Evolutionary conservation across 108 stramenopile species (phyloP).

Genomic region (Skeletonema grethae): DNA sequence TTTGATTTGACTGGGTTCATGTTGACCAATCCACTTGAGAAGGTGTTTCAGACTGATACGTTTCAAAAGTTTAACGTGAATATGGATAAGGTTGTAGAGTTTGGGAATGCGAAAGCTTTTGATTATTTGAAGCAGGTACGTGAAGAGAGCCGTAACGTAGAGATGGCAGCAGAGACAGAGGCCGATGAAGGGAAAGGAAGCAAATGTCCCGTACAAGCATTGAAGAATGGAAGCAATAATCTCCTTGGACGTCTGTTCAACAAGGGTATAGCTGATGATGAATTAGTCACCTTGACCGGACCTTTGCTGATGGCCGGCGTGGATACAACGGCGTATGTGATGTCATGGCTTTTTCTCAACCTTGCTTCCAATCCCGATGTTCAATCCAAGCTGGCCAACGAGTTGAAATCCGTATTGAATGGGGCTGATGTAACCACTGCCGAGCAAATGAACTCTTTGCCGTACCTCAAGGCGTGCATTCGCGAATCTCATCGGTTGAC

Average conservation of each 20-base stretch:
- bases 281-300: constrained; percentile 18
- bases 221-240: neutral
- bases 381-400: constrained; percentile 30
- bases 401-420: constrained; percentile 31
- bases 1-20: constrained; percentile 26
- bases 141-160: neutral
- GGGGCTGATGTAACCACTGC: constrained; percentile 33
- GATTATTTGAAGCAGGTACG: constrained; percentile 9
- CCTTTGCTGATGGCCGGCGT: constrained; percentile 40
- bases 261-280: constrained; percentile 25
- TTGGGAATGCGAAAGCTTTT: constrained; percentile 17
- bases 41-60: constrained; percentile 24
- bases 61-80: constrained; percentile 20
- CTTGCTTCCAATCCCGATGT: constrained; percentile 39
- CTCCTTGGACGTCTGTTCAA: constrained; percentile 19
- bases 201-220: constrained; percentile 29
- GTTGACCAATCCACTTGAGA: constrained; percentile 22
- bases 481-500: constrained; percentile 44
- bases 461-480: constrained; percentile 32
- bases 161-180: neutral
- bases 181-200: neutral
- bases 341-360: constrained; percentile 38
- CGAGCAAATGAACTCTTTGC: constrained; percentile 35
- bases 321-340: constrained; percentile 37
- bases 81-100: constrained; percentile 27